Conservation (phyloP, 805 yeast genomes). For the Teunomyces kruisii region DNA sequence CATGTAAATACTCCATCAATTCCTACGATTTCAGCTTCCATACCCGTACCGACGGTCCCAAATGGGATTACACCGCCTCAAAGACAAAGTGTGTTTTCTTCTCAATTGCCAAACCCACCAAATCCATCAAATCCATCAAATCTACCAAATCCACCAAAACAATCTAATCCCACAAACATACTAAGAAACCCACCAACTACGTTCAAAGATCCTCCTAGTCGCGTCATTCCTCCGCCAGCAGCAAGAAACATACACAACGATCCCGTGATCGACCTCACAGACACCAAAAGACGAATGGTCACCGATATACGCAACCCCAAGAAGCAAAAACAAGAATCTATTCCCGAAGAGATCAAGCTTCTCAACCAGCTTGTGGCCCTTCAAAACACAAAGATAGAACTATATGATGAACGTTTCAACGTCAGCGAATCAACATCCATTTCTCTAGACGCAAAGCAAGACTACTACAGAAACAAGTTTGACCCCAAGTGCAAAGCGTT, state of each 20-base stretch:
- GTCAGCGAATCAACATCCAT: constrained; percentile 38
- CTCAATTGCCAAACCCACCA: background rate
- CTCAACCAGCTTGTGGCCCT: constrained; percentile 3
- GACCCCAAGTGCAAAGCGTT: constrained; percentile 16
- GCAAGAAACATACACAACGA: background rate
- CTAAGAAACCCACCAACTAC: background rate
- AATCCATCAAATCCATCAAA: background rate
- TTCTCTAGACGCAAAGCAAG: constrained; percentile 35
- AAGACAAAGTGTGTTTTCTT: background rate
- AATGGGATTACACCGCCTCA: background rate
- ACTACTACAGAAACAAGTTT: constrained; percentile 23
- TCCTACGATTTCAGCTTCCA: background rate
- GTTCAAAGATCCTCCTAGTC: background rate
- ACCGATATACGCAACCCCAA: background rate
- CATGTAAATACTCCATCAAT: background rate
- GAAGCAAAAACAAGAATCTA: background rate
- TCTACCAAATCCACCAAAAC: too few relatives aligned
- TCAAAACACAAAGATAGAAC: constrained; percentile 7
- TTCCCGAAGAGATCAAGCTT: background rate
- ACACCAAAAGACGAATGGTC: background rate
- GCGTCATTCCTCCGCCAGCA: background rate
- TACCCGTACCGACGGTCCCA: background rate
- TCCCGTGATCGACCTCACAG: background rate
- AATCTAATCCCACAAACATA: too few relatives aligned
- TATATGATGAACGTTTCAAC: constrained; percentile 21